Evolutionary conservation across 1,139 yeast genomes (phyloP), one percentile per base, ranked within the genome.

Genomic region (Citeromyces siamensis): DNA sequence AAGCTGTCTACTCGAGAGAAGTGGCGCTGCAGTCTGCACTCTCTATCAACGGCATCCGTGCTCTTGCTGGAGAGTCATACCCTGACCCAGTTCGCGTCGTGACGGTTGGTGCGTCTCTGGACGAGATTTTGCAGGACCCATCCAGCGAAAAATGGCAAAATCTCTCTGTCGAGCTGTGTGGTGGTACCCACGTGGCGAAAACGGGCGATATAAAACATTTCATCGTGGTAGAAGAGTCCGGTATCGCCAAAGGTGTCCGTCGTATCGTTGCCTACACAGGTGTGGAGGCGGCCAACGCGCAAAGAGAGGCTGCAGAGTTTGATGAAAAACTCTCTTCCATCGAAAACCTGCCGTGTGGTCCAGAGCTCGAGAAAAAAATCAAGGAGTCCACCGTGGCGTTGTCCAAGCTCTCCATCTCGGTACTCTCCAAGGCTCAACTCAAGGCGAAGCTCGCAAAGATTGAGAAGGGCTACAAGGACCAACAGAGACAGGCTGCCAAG

Each of bases 21-120:
- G 95, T 90, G 42, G 63, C 80, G 12, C 70, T 93, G 45, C 70
- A 66, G 14, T 55, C 62, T 42, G 98, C 97, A 29, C 74, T 71
- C 50, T 62, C 71, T 38, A 88, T 90, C 48, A 62, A 60, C 46
- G 94, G 97, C 19, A 76, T 93, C 39, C 83, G 98, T 62, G 98
- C 98, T 38, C 98, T 90, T 33, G 93, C 90, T 53, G 98, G 98
- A 50, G 99, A 90, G 66, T 85, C 95, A 4, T 90, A 90, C 55
- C 99, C 99, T 31, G 97, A 90, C 53, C 99, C 98, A 35, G 99
- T 90, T 26, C 77, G 98, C 57, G 98, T 90, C 48, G 96, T 90
- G 39, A 83, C 95, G 28, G 83, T 93, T 51, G 99, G 99, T 53
- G 81, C 73, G 33, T 75, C 95, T 35, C 84, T 93, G 36, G 90